Conservation (phyloP, 164 flowering plant genomes). For the Berberis vulgaris region DNA sequence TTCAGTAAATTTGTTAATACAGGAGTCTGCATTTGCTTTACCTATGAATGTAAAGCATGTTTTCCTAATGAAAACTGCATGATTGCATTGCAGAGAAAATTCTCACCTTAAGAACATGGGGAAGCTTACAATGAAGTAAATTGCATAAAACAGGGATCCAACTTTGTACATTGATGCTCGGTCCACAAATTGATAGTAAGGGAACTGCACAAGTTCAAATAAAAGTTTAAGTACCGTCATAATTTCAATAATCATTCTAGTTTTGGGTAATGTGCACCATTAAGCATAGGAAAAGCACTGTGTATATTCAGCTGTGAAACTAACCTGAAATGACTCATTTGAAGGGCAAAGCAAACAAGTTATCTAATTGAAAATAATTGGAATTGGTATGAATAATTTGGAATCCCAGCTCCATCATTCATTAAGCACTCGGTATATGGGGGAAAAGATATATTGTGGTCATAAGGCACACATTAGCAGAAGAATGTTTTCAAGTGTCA, state of each 20-base stretch:
- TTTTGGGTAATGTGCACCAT: too few relatives aligned
- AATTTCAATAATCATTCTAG: neutral
- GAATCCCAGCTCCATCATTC: too few relatives aligned
- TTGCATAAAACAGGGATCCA: conserved; percentile 93
- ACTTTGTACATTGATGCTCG: conserved; percentile 89
- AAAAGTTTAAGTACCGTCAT: conserved; percentile 3
- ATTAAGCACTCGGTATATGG: too few relatives aligned
- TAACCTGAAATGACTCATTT: too few relatives aligned
- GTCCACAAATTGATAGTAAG: conserved; percentile 88
- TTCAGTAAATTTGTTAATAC: neutral
- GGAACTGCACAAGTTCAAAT: conserved; percentile 68
- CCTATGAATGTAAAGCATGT: neutral
- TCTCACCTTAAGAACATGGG: conserved; percentile 95
- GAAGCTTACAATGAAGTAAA: conserved; percentile 93
- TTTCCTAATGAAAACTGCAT: neutral
- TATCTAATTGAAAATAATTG: too few relatives aligned
- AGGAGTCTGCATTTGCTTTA: neutral
- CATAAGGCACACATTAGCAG: too few relatives aligned
- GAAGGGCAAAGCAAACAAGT: too few relatives aligned
- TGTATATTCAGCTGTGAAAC: too few relatives aligned
- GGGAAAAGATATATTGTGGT: too few relatives aligned
- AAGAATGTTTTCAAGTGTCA: too few relatives aligned
- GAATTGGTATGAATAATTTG: too few relatives aligned
- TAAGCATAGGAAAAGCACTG: too few relatives aligned
- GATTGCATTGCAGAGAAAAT: neutral